phyloP scores from a whole-genome alignment of 2,329 filamentous ascomycete genomes.

The Monosporascus cannonballus region DNA sequence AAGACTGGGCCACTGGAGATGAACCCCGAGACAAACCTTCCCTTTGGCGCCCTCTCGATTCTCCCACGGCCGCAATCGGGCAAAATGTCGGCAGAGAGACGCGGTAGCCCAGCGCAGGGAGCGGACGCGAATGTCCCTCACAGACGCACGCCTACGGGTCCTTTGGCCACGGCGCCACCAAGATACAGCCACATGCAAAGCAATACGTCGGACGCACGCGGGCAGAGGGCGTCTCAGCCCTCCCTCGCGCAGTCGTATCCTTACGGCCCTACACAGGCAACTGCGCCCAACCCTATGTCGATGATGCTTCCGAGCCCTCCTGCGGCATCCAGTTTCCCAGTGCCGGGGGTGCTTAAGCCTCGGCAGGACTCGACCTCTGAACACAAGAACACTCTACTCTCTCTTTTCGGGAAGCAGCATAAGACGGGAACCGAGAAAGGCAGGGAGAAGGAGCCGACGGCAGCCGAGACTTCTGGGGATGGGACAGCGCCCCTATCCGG shows the following conservation, averaged over 20 bases:
- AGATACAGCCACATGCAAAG: conserved; percentile 10
- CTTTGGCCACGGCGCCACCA: conserved; percentile 13
- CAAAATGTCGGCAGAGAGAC: conserved; percentile 13
- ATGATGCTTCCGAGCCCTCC: conserved; percentile 21
- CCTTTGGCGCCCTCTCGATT: conserved; percentile 33
- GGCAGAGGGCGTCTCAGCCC: conserved; percentile 10
- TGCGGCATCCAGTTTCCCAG: conserved; percentile 21
- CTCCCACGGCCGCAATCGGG: conserved; percentile 27
- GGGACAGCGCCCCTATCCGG: conserved; percentile 27
- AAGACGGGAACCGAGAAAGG: conserved; percentile 20
- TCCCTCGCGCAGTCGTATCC: conserved; percentile 15
- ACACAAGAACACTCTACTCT: conserved; percentile 46
- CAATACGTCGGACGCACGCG: conserved; percentile 11
- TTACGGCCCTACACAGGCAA: conserved; percentile 13
- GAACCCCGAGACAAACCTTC: conserved; percentile 32
- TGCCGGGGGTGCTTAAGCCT: conserved; percentile 22
- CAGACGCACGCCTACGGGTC: conserved; percentile 6
- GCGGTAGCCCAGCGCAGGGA: conserved; percentile 5
- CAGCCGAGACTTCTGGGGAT: conserved; percentile 15
- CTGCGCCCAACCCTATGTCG: conserved; percentile 16
- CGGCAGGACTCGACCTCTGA: conserved; percentile 32
- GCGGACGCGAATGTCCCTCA: not conserved
- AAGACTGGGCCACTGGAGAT: conserved; percentile 26
- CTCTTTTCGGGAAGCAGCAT: conserved; percentile 53
- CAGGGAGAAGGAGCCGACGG: conserved; percentile 25